Conservation (phyloP, 768 basidiomycete genomes). For the Suillus subaureus region DNA sequence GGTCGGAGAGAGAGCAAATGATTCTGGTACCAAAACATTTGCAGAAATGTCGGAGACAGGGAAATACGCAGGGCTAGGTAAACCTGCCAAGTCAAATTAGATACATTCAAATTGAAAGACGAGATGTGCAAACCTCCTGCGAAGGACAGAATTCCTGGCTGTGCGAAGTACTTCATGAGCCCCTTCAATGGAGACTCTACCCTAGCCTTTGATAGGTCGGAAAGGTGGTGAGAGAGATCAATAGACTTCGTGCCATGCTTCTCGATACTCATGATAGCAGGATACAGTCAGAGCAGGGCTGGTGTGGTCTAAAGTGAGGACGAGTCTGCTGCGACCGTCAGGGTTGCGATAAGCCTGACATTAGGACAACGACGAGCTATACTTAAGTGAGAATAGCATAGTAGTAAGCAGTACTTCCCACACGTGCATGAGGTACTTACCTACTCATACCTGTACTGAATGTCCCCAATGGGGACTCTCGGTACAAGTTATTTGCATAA, state of each 20-base stretch:
- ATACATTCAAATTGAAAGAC: slow-evolving; percentile 1
- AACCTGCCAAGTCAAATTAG: slow-evolving; percentile 40
- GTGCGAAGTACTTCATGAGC: slow-evolving; percentile 58
- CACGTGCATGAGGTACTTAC: neutral
- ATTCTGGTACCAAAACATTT: slow-evolving; percentile 51
- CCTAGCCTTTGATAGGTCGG: slow-evolving; percentile 52
- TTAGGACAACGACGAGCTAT: neutral
- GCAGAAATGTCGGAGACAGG: slow-evolving; percentile 66
- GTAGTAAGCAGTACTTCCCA: neutral
- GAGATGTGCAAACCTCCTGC: slow-evolving; percentile 59
- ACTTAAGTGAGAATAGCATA: neutral
- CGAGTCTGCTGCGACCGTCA: neutral
- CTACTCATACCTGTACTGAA: neutral
- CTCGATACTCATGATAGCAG: slow-evolving; percentile 30
- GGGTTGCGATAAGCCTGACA: neutral
- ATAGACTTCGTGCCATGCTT: slow-evolving; percentile 46
- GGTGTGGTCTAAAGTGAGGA: neutral
- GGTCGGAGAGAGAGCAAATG: slow-evolving; percentile 42
- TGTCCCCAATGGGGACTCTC: too few species aligned
- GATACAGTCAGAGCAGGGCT: neutral
- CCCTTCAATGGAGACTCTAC: slow-evolving; percentile 63
- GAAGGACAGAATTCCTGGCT: slow-evolving; percentile 56
- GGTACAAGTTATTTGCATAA: neutral
- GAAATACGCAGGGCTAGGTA: slow-evolving; percentile 70
- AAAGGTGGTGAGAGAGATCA: slow-evolving; percentile 76